Evolutionary conservation across 805 yeast genomes (phyloP).

Genomic region (Yueomyces sp.): DNA sequence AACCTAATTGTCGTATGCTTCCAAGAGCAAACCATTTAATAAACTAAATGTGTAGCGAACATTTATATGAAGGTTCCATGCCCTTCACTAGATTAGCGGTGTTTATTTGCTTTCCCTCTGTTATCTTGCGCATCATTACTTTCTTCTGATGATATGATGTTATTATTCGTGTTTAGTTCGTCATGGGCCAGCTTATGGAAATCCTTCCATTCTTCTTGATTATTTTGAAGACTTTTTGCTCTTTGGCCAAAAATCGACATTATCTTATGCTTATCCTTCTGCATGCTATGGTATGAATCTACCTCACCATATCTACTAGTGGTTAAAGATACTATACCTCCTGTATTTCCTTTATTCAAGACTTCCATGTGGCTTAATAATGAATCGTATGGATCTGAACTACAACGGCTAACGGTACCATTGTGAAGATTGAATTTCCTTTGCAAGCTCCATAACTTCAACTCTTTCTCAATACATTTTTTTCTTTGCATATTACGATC

Average conservation of each 20-base stretch:
- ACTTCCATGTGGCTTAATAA: slow-evolving; percentile 14
- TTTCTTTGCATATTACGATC: slow-evolving; percentile 2
- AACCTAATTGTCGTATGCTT: no score
- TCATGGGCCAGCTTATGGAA: background rate
- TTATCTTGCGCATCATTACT: no score
- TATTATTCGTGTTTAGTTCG: no score
- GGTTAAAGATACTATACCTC: slow-evolving; percentile 16
- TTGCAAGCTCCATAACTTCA: slow-evolving; percentile 16
- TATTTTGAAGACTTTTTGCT: background rate
- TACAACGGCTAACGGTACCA: slow-evolving; percentile 8
- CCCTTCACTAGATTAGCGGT: no score
- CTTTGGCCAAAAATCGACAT: slow-evolving; percentile 5
- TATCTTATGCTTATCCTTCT: slow-evolving; percentile 15
- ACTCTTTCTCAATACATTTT: slow-evolving; percentile 7
- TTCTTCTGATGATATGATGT: no score
- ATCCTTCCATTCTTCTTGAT: background rate
- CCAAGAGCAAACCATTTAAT: no score
- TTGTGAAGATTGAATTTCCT: slow-evolving; percentile 9
- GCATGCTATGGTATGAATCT: slow-evolving; percentile 15
- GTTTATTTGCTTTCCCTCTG: no score
- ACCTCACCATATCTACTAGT: slow-evolving; percentile 24
- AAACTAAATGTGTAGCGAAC: no score
- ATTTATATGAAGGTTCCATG: no score
- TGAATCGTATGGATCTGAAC: slow-evolving; percentile 10
- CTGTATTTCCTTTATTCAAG: slow-evolving; percentile 14